Percentiles rank a stretch among this genome's conserved stretches.
phyloP scores from a whole-genome alignment of 2,329 filamentous ascomycete species.

The Penicillium oxalicum region DNA sequence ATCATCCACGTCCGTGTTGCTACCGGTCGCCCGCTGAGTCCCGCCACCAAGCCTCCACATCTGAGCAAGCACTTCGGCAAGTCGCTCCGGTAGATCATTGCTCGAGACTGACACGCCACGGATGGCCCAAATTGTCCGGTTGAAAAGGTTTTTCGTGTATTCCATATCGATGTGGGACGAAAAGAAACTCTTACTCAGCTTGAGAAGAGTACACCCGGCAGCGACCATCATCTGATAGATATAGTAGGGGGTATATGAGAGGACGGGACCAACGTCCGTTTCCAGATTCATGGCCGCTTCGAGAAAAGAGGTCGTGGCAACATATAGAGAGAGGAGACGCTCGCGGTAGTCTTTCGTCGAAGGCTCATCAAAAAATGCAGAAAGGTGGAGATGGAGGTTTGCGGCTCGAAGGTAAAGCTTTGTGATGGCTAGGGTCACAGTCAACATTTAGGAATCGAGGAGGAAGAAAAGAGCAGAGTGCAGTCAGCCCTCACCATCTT shows the following conservation, averaged over 20 bases:
- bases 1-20: constrained; percentile 34
- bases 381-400: constrained; percentile 44
- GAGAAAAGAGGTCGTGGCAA: constrained; percentile 43
- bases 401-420: constrained; percentile 44
- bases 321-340: constrained; percentile 42
- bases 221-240: constrained; percentile 63
- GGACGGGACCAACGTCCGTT: constrained; percentile 41
- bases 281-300: constrained; percentile 43
- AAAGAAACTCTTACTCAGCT: constrained; percentile 62
- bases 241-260: constrained; percentile 54
- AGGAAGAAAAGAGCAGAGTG: not conserved
- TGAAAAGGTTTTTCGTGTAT: constrained; percentile 53
- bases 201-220: constrained; percentile 58
- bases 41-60: constrained; percentile 52
- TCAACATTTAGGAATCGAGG: constrained; percentile 2
- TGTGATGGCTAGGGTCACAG: constrained; percentile 35
- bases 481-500: constrained; percentile 31
- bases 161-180: constrained; percentile 51
- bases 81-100: constrained; percentile 59
- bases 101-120: constrained; percentile 55
- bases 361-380: constrained; percentile 47
- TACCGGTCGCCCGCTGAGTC: constrained; percentile 22
- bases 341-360: constrained; percentile 42
- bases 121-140: constrained; percentile 53
- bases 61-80: constrained; percentile 61